Evolutionary conservation across 2,329 filamentous ascomycete genomes (phyloP), one percentile per base, ranked within the genome.

Genomic region (Aspergillus sp.): DNA sequence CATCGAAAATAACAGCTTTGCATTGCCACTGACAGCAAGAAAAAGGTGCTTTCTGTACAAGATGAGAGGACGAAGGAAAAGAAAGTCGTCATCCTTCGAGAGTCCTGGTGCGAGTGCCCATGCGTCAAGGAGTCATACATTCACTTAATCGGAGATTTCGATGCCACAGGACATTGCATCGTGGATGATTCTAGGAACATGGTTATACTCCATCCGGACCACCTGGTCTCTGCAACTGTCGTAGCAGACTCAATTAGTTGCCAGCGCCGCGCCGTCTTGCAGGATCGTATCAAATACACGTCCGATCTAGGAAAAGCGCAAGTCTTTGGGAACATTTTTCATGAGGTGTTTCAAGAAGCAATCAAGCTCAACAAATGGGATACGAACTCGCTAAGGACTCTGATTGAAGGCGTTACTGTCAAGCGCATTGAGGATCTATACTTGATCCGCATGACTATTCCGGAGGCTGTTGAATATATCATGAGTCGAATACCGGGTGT

Each of bases 191-290:
- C 84, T 2, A 83, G 93, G 68, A 92, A 95, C 69, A 90, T 98
- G 75, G 80, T 99, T 54, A 92, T 99, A 59, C 79, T 99, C 13
- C 93, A 99, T 71, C 95, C 95, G 0, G 95, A 99, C 71, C 93
- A 98, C 77, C 84, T 99, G 36, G 90, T 99, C 56, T 98, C 95
- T 2, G 90, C 95, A 2, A 98, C 95, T 0, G 92, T 96, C 5
- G 90, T 99, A 47, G 93, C 92, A n/a, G 95, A 99, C 75, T 96
- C 95, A 0, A 96, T 98, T 73, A 89, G 88, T 23, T 99, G 95
- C 72, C 88, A 90, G 73, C 89, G 95, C 17, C 89, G 94, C 64
- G 92, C 95, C 30, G 94, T 98, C 1, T 84, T 99, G 25, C 93
- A 98, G 75, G 94, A 99, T 74, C 89, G 95, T 32, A 89, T 99